Base-by-base conservation (phyloP, 148 eudicot genomes). In the Diospyros lotus region DNA sequence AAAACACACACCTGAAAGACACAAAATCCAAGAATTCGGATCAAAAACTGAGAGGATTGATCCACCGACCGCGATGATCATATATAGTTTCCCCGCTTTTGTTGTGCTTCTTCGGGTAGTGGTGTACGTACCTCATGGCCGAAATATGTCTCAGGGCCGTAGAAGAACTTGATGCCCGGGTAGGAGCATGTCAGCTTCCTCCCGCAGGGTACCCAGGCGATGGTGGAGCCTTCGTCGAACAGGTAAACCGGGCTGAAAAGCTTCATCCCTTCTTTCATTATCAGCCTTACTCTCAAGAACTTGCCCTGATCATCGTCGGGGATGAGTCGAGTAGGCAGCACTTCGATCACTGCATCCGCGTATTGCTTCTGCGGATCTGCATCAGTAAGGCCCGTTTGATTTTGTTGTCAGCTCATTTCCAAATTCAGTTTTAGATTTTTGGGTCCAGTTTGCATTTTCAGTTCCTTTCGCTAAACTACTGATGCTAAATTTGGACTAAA, bases 291-390 rank as follows among this genome's bases (percentile, higher is more conserved):
- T 86, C 98, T 89, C 82, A 96, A 77, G 18, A 93, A 93, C 76
- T 96, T 96, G 46, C 97, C 96, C 73, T 89, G 98, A 40, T 93
- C 85, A 79, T 96, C 99, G n/a, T 81, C 97, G 0, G 99, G 99
- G 59, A 96, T 96, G 4, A 96, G 94, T 50, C 89, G 84, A 1
- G 99, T 96, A 17, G 99, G 99, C 78, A 96, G 42, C 60, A 96
- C 99, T 85, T 96, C 99, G 8, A 96, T 93, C 5, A 96, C 99
- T 40, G 97, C 90, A 77, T 96, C 99, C 0, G 99, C 99, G 66
- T 89, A 87, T 78, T 91, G 94, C 82, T 96, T 96, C 53, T 96
- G 99, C 68, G 99, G 98, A 67, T 96, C 99, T 95, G 86, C 83
- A 73, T 12, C 39, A 71, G 6, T 44, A 17, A 67, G 56, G 38